phyloP scores from a whole-genome alignment of 441 rosid genomes.

The Capsella rubella region DNA sequence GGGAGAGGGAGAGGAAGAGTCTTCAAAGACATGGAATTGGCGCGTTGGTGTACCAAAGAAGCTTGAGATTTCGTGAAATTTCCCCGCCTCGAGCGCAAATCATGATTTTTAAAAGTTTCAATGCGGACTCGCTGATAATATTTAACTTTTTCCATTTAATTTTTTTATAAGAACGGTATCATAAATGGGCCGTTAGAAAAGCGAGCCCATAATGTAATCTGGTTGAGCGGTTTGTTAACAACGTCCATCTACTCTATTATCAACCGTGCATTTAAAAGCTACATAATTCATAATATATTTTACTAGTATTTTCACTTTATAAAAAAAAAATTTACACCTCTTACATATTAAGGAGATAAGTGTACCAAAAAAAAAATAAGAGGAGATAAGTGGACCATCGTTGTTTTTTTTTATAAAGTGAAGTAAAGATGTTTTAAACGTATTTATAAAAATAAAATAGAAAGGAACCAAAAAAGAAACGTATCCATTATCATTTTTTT shows the following conservation, averaged over 20 bases:
- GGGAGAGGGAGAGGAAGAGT: constrained; percentile 9
- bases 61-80: constrained; percentile 32
- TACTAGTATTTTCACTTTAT: no score
- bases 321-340: no score
- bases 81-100: constrained; percentile 19
- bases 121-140: no score
- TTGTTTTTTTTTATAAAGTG: no score
- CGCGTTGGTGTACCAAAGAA: constrained; percentile 27
- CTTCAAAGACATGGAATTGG: constrained; percentile 25
- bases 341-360: no score
- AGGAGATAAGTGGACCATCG: no score
- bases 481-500: no score
- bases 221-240: constrained; percentile 1
- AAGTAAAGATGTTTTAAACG: no score
- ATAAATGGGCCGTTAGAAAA: not conserved
- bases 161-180: not conserved
- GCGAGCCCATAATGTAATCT: not conserved
- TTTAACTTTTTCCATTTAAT: not conserved
- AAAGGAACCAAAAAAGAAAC: no score
- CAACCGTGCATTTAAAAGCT: not conserved
- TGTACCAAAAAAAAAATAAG: no score
- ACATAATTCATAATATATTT: no score
- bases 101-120: not conserved
- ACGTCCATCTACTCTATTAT: not conserved
- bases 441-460: no score